Percentiles rank a stretch among this genome's conserved stretches.
These are phyloP conservation scores for Puccinellia tenuiflora DNA, from an alignment of 176 grass and related monocot species.

Conservation along the genomic window DNA sequence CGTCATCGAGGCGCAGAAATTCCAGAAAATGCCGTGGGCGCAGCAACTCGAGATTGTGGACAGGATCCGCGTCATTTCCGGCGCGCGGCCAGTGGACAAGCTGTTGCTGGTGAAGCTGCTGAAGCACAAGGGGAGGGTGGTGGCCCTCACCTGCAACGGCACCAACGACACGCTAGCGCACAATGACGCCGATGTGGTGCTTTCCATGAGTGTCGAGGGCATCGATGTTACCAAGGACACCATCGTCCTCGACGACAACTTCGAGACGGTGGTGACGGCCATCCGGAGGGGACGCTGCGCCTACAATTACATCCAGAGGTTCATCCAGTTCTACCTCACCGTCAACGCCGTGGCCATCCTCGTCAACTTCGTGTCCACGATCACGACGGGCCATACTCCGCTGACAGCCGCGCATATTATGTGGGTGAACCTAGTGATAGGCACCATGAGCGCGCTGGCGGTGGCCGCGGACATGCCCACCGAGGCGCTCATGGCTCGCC, in stretches of 20 bases:
- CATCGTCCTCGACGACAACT: slow-evolving; percentile 69
- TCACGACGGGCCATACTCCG: slow-evolving; percentile 39
- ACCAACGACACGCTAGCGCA: slow-evolving; percentile 4
- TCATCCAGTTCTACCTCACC: slow-evolving; percentile 85
- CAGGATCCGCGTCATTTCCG: slow-evolving; percentile 41
- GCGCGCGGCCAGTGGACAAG: slow-evolving; percentile 58
- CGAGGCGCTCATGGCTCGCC: slow-evolving; percentile 41
- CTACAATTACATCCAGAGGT: slow-evolving; percentile 67
- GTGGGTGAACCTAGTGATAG: slow-evolving; percentile 90
- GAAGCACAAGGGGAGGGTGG: slow-evolving; percentile 70
- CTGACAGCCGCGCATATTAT: slow-evolving; percentile 63
- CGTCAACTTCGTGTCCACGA: slow-evolving; percentile 45
- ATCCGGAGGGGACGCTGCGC: slow-evolving; percentile 67
- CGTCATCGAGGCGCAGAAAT: slow-evolving; percentile 57
- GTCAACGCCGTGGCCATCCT: slow-evolving; percentile 49
- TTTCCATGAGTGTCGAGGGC: slow-evolving; percentile 68
- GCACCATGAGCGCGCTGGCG: slow-evolving; percentile 67
- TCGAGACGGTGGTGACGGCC: slow-evolving; percentile 52
- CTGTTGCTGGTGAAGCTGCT: slow-evolving; percentile 53
- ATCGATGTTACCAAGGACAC: slow-evolving; percentile 79
- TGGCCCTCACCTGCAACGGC: slow-evolving; percentile 41
- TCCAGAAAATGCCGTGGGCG: slow-evolving; percentile 36
- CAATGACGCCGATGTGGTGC: background rate
- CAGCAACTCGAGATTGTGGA: slow-evolving; percentile 40
- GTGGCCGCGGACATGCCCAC: slow-evolving; percentile 57